A percentile compares a stretch with the other conserved stretches of the same genome.
Evolutionary conservation across 2,329 filamentous ascomycete genomes (phyloP).

Genomic region (Neoascochyta sp.): DNA sequence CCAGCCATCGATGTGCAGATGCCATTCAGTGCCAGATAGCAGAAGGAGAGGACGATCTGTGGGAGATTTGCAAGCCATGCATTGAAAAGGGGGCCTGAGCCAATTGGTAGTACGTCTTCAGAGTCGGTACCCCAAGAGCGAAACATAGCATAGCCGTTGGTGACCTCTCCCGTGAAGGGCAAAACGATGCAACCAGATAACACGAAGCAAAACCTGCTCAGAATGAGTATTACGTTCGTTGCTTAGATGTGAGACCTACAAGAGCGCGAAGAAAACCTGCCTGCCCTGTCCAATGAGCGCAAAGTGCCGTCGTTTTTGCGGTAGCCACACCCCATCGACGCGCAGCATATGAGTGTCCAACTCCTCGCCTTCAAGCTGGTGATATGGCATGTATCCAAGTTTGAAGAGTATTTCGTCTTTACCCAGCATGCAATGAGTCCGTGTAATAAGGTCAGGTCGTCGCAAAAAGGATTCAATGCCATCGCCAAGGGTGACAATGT

Average conservation of each 20-base stretch:
- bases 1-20: slow-evolving; percentile 48
- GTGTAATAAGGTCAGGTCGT: slow-evolving; percentile 7
- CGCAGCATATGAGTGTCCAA: not conserved
- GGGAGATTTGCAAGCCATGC: slow-evolving; percentile 47
- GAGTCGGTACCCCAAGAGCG: slow-evolving; percentile 10
- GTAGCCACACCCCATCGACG: slow-evolving; percentile 1
- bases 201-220: slow-evolving; percentile 1
- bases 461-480: slow-evolving; percentile 15
- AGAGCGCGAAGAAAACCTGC: slow-evolving; percentile 2
- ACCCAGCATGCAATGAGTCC: not conserved
- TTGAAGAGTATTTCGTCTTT: slow-evolving; percentile 1
- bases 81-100: slow-evolving; percentile 1
- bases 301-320: slow-evolving; percentile 1
- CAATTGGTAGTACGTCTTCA: slow-evolving; percentile 3
- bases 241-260: slow-evolving; percentile 1
- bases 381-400: not conserved
- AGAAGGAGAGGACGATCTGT: slow-evolving; percentile 47
- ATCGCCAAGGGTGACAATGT: slow-evolving; percentile 19
- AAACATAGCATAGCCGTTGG: not conserved
- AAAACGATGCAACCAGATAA: not conserved
- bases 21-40: slow-evolving; percentile 47
- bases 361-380: not conserved
- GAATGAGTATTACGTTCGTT: not conserved
- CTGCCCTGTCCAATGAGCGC: not conserved
- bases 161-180: not conserved